Base-by-base conservation (phyloP, 345 rosid genomes). In the Arabidopsis thaliana region DNA sequence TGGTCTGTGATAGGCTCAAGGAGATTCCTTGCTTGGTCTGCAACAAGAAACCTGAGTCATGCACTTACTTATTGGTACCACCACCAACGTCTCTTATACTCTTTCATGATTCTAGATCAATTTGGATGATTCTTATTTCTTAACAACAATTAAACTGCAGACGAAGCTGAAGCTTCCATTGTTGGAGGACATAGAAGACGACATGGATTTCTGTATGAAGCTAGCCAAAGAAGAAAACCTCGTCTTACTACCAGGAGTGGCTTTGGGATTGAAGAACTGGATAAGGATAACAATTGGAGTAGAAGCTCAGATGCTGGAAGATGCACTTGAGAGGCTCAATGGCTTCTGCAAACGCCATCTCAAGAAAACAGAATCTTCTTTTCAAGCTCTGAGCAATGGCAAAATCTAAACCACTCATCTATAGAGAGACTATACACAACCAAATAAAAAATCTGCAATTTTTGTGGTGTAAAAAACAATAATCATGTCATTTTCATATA, bases 211-310 rank as follows among this genome's bases (percentile, higher is more conserved):
- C 75, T 84, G 96, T 67, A 68, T 73, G 62, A 86, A 90, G 84
- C 83, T 89, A 48, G 89, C 85, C 3, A 74, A 50, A 49, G 96
- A 88, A 78, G 91, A 88, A 70, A 84, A 85, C 6, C 84, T 86
- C 7, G 75, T 86, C 5, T 40, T 88, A 25, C 46, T 88, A 32
- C 87, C 88, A 56, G 93, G 96, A 59, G 25, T 65, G n/a, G 81
- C 81, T 45, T 79, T 88, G 53, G 95, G 97, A 41, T 23, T 81
- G 75, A 81, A 87, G 86, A 85, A 91, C 42, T 91, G 89, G 93
- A 40, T 88, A 32, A 89, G 87, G 28, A 65, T 89, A 67, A 82
- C 88, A 13, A 85, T 87, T 14, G 89, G 86, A 25, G 58, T 84
- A 20, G 93, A 88, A 52, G 84, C 83, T 23, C 77, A 80, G 12